Base-by-base conservation (phyloP, 2,329 filamentous ascomycete species). In the Nemania sp. region DNA sequence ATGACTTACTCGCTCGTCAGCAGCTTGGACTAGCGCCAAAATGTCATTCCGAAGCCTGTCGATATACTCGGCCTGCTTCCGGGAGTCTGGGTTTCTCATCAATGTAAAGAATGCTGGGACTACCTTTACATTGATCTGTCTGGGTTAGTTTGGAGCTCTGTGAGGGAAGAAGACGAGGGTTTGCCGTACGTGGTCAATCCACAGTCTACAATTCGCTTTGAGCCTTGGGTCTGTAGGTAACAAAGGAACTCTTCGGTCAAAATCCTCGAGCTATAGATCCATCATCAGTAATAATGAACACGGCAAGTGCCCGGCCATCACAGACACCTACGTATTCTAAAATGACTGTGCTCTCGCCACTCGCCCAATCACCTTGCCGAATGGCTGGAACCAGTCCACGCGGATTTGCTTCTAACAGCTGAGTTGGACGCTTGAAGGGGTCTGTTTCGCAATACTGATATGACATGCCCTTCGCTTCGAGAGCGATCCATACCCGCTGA, bases 401-500 rank as follows among this genome's bases (percentile, higher is more conserved):
- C 2, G 90, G 89, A 67, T 92, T 94, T 52, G 92, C 85, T 65
- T 92, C 89, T 21, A 92, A 80, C 32, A 94, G 78, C 13, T 75
- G 71, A 43, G 73, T 72, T 9, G 85, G 90, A 64, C 90, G 90
- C 67, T 87, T 85, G 72, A 91, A 92, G 7, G 91, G 90, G 70
- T 96, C 90, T 47, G 91, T 87, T 75, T 96, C 92, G 68, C 92
- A 88, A 75, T 96, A 96, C 72, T 96, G 90, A 72, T 96, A 96
- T 39, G 84, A 79, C 9, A 95, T 81, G 17, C 85, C 83, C 73
- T 95, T 95, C 68, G 87, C 81, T 74, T 96, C 91, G 37, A 96
- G 81, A 1, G 91, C 90, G 65, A 96, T 95, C 92, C 92, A 96
- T 25, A 95, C 90, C 17, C 91, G 86, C 72, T 96, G 91, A 1